Base-by-base conservation (phyloP, 805 yeast species). In the Spathaspora sp. region DNA sequence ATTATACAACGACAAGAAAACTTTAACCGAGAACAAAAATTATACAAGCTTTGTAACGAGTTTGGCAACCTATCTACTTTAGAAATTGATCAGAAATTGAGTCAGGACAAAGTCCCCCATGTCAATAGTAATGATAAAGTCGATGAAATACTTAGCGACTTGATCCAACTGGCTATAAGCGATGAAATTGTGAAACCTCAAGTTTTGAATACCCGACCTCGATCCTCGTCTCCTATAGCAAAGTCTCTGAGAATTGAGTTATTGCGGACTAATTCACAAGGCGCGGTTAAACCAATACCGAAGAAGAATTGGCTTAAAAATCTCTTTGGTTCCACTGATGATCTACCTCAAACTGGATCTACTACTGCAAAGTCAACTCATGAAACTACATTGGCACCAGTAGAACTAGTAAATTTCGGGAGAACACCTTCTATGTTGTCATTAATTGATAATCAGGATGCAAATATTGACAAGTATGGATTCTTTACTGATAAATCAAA, bases 401-500 rank as follows among this genome's bases (percentile, higher is more conserved):
- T 50, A 5, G 53, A 50, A 39, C 35, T 50, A 10, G 50, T 28
- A n/a, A 42, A 40, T 50, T 42, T 50, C 35, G 12, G 38, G 3
- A n/a, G 23, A n/a, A 16, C 48, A 26, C 16, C 49, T 10, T 29
- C 49, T 20, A 23, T 50, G 1, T 4, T 17, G 9, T 23, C 46
- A n/a, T n/a, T 19, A 46, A 26, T 23, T 12, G 46, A 42, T 28
- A 19, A 14, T 14, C 35, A 26, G 5, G 38, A 49, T 44, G 17
- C 39, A 10, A 47, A 70, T 35, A 69, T 80, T 11, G 84, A 80
- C 60, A 66, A 74, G 55, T 79, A 72, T 60, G 85, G 85, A 1
- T 80, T 80, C 56, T 65, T 79, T 31, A 70, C 59, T 47, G 72
- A 62, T 49, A 49, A 50, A 12, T 44, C 51, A 18, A 44, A 47